phyloP scores from a whole-genome alignment of 2,329 filamentous ascomycete genomes.

The Xylaria sp. region DNA sequence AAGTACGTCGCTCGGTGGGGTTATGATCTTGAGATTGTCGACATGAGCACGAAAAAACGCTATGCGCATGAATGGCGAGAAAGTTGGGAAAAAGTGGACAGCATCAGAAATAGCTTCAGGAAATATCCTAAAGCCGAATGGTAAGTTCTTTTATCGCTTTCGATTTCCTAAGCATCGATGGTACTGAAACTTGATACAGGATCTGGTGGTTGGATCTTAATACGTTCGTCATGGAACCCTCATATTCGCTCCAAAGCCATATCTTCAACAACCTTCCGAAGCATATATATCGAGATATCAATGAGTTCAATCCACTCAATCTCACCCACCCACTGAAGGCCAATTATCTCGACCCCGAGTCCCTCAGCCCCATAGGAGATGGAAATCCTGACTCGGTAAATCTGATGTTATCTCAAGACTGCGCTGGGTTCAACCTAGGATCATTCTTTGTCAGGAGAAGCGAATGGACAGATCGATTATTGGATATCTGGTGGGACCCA shows the following conservation, averaged over 20 bases:
- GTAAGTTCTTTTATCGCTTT: constrained; percentile 61
- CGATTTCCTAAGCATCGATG: neutral
- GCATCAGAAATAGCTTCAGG: constrained; percentile 84
- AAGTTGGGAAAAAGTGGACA: constrained; percentile 99
- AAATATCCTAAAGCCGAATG: constrained; percentile 98
- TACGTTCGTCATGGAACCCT: constrained; percentile 97
- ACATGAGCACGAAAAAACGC: constrained; percentile 98
- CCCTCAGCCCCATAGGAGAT: constrained; percentile 79
- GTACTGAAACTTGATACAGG: constrained; percentile 62
- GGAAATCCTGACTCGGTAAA: constrained; percentile 82
- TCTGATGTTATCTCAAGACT: constrained; percentile 90
- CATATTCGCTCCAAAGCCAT: constrained; percentile 87
- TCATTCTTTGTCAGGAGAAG: constrained; percentile 92
- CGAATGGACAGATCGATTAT: constrained; percentile 86
- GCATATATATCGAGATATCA: constrained; percentile 93
- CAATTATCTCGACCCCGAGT: constrained; percentile 78
- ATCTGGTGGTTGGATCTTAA: constrained; percentile 99
- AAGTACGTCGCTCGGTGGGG: constrained; percentile 89
- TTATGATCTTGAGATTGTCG: constrained; percentile 94
- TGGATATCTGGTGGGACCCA: constrained; percentile 99
- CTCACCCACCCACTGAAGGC: constrained; percentile 84
- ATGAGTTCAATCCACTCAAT: constrained; percentile 93
- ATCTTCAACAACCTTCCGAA: constrained; percentile 83
- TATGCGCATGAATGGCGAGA: constrained; percentile 99
- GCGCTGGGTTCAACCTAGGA: constrained; percentile 93